Conservation (phyloP, 768 basidiomycete genomes). For the Clathrus columnatus region DNA sequence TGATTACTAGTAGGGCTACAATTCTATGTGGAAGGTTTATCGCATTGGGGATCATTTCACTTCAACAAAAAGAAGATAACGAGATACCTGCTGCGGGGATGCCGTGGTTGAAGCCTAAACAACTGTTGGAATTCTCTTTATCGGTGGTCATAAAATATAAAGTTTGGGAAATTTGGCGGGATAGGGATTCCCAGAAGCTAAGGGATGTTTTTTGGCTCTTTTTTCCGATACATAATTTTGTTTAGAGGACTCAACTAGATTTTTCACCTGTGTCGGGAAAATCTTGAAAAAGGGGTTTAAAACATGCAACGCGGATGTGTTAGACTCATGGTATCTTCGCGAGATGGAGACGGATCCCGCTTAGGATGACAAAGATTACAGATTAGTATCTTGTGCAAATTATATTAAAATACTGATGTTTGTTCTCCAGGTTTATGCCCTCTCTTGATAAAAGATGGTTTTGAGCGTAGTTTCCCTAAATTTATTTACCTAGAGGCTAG, state of each 20-base stretch:
- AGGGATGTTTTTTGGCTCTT: conserved; percentile 1
- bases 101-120: conserved; percentile 16
- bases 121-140: conserved; percentile 8
- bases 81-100: conserved; percentile 15
- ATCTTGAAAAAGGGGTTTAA: conserved; percentile 9
- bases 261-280: conserved; percentile 12
- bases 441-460: no score
- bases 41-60: conserved; percentile 9
- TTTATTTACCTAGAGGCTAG: no score
- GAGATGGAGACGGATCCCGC: no score
- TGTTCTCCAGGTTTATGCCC: no score
- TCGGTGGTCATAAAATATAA: conserved; percentile 12
- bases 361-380: no score
- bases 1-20: conserved; percentile 13
- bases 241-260: not conserved
- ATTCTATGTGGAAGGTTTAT: conserved; percentile 9
- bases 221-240: no score
- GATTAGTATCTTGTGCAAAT: no score
- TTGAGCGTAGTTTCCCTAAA: no score
- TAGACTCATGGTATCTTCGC: no score
- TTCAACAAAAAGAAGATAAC: not conserved
- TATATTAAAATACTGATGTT: no score
- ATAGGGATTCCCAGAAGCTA: conserved; percentile 14
- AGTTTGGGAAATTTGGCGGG: conserved; percentile 6
- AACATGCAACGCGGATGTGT: no score